Conservation (phyloP, 371 early-diverging fungal species). For the Chytridium lagenaria region DNA sequence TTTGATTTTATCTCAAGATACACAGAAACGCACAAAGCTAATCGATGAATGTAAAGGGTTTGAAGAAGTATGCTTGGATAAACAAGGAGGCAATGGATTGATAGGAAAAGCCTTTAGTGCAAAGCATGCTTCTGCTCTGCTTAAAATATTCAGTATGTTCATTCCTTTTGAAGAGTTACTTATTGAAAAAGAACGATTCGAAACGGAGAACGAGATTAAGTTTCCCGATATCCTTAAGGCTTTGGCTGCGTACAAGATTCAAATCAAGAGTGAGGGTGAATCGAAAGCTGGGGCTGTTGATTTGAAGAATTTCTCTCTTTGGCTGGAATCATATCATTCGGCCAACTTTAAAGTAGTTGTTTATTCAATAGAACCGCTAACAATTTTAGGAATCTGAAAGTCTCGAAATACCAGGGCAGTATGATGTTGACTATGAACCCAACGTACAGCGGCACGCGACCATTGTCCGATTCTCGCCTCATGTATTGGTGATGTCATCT, state of each 20-base stretch:
- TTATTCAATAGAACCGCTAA: not conserved
- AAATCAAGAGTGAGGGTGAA: constrained; percentile 32
- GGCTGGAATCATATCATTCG: constrained; percentile 63
- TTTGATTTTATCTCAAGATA: constrained; percentile 19
- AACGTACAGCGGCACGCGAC: constrained; percentile 49
- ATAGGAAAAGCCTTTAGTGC: constrained; percentile 51
- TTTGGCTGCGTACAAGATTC: constrained; percentile 24
- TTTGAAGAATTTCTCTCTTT: constrained; percentile 70
- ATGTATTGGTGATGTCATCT: constrained; percentile 71
- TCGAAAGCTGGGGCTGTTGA: constrained; percentile 38
- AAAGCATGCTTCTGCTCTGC: constrained; percentile 46
- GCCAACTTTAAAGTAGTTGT: constrained; percentile 44
- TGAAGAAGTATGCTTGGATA: constrained; percentile 42
- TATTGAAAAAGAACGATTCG: constrained; percentile 6
- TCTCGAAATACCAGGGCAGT: constrained; percentile 81
- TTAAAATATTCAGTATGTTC: not conserved
- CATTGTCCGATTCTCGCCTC: constrained; percentile 67
- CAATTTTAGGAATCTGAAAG: constrained; percentile 34
- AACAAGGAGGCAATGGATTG: constrained; percentile 17
- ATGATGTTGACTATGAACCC: constrained; percentile 59
- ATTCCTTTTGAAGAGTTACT: no score
- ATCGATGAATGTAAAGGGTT: constrained; percentile 48
- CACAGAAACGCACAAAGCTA: constrained; percentile 17
- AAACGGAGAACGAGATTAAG: constrained; percentile 32
- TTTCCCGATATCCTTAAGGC: constrained; percentile 48